Base-by-base conservation (phyloP, 106 monocot species). In the Ottelia alismoides region DNA sequence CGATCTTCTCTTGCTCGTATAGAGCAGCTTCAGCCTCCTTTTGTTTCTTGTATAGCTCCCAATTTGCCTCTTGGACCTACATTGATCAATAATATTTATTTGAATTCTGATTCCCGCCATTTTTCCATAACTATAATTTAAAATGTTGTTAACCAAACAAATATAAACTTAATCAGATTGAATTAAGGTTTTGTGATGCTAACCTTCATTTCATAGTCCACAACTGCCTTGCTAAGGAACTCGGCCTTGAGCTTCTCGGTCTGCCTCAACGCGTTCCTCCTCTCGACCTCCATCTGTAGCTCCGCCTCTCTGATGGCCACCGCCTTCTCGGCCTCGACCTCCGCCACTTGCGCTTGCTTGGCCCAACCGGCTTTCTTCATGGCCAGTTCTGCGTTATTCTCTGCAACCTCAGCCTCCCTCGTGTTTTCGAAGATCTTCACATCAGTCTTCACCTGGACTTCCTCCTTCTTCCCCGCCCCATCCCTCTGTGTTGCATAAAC, bases 271-370 rank as follows among this genome's bases (percentile, higher is more conserved):
- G 78, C 78, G 29, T 84, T 84, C 78, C 44, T 84, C 65, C 53
- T 59, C 65, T 84, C 84, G 0, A 84, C 84, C 56, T 84, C 84
- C 68, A 79, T 62, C 72, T 84, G 84, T n/a, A 84, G 57, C 72
- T 84, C 84, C 7, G 84, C 84, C 43, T 84, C 84, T 2, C 79
- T 66, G 0, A 78, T 35, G 12, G 75, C 78, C 25, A 84, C 78
- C 3, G 75, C 75, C 75, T 84, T 84, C 16, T 45, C 35, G 7
- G 84, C 60, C 67, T 75, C 78, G 4, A 84, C 78, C 61, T 78
- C 60, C 0, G 74, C 71, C 56, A 84, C 52, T 61, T 72, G 56
- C 4, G 84, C 35, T 49, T 72, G 43, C 62, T 35, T 49, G 20
- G 56, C 64, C 78, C 71, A 84, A n/a, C 43, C 70, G 0, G 84